Base-by-base conservation (phyloP, 2,329 filamentous ascomycete genomes). In the Cercospora sp. region DNA sequence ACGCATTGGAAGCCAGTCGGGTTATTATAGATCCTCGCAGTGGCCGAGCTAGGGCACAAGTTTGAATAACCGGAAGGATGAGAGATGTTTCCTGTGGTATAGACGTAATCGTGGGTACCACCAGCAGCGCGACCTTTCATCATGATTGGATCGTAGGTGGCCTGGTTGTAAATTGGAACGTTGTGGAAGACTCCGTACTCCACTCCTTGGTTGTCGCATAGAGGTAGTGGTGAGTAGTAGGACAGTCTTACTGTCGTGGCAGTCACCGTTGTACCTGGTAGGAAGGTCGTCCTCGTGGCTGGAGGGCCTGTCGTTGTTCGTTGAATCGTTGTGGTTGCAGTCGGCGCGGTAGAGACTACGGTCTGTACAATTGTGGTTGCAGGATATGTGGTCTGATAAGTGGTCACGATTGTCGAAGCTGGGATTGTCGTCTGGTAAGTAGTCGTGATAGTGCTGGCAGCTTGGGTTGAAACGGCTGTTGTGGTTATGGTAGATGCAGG, bases 161-260 rank as follows among this genome's bases (percentile, higher is more conserved):
- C 9, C n/a, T 12, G 28, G 28, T n/a, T 51, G 31, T 62, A 39
- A 3, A 39, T 6, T 10, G 67, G 68, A 20, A 61, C 60, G 60
- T 70, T 70, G 26, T 23, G 31, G 33, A 64, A 63, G 2, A 63
- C 68, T 42, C 51, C 68, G 53, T 66, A 70, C 33, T 68, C 59
- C 18, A 68, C 55, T 28, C 68, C 68, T 62, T 68, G 66, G 18
- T 70, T 70, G 13, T 39, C 55, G 66, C 68, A 70, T 16, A 53
- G 31, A 33, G 60, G 58, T n/a, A 66, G 66, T 10, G 68, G 59
- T 9, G 62, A 55, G 13, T 23, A 39, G n/a, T n/a, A 39, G 10
- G 58, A 30, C 20, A 39, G 48, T 31, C 28, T 36, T 3, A 39
- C 36, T 8, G 30, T 26, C 42, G 42, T 48, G n/a, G 42, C 42